phyloP scores from a whole-genome alignment of 768 basidiomycete species.

The Naganishia antarctica region DNA sequence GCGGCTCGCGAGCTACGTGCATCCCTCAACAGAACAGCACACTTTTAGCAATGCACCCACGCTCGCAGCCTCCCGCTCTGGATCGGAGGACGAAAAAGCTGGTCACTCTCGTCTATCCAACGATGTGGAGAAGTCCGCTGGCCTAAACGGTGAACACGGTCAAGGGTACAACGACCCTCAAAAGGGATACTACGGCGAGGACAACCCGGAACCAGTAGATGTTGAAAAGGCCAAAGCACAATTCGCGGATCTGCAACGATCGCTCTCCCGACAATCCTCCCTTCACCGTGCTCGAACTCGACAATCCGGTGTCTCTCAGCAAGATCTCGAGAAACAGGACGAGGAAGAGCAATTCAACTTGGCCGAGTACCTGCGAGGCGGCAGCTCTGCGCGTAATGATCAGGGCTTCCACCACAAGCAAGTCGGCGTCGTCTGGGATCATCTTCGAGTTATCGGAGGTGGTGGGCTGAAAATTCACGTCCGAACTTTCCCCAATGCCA shows the following conservation, averaged over 20 bases:
- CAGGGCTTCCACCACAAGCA: constrained; percentile 51
- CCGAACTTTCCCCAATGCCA: constrained; percentile 50
- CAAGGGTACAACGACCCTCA: not conserved
- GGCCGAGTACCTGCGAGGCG: constrained; percentile 39
- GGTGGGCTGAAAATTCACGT: constrained; percentile 52
- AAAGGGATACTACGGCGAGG: constrained; percentile 20
- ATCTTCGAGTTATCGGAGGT: constrained; percentile 47
- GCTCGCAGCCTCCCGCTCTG: constrained; percentile 23
- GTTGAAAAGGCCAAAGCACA: constrained; percentile 27
- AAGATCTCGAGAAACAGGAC: constrained; percentile 21
- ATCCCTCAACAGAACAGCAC: constrained; percentile 10
- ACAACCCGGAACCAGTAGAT: constrained; percentile 17
- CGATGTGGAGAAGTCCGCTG: constrained; percentile 22
- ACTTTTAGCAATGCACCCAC: constrained; percentile 22
- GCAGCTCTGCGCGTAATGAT: constrained; percentile 37
- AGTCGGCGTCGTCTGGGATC: constrained; percentile 46
- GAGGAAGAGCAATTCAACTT: constrained; percentile 30
- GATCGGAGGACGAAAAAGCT: constrained; percentile 21
- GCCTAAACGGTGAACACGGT: constrained; percentile 3
- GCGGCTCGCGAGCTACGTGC: constrained; percentile 19
- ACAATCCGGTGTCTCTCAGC: constrained; percentile 12
- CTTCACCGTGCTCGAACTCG: constrained; percentile 25
- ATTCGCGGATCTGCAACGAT: constrained; percentile 24
- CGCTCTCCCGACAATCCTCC: constrained; percentile 24
- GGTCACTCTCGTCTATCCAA: not conserved